These are phyloP conservation scores for Microsporum audouinii DNA, from an alignment of 2,329 filamentous ascomycete genomes.

Conservation along the genomic window DNA sequence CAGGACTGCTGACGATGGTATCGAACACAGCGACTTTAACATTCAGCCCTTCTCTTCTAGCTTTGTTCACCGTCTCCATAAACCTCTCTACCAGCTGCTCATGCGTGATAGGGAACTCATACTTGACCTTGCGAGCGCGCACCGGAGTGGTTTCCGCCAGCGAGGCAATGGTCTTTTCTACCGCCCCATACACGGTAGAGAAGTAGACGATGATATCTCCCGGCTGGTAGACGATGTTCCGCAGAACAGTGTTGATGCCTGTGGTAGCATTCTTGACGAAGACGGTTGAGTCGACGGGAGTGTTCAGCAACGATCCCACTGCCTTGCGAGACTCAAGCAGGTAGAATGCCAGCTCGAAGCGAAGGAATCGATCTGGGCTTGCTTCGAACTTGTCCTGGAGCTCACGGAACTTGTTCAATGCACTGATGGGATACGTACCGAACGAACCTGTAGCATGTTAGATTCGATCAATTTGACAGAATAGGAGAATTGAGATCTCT, in stretches of 20 bases:
- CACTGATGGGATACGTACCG: constrained; percentile 56
- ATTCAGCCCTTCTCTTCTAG: constrained; percentile 43
- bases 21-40: constrained; percentile 66
- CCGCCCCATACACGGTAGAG: constrained; percentile 64
- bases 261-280: constrained; percentile 73
- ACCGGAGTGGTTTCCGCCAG: constrained; percentile 55
- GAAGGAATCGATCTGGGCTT: constrained; percentile 63
- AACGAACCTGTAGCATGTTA: constrained; percentile 49
- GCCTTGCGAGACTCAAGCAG: constrained; percentile 55
- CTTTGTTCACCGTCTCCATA: constrained; percentile 43
- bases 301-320: constrained; percentile 55
- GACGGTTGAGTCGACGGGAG: constrained; percentile 54
- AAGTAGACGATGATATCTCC: constrained; percentile 71
- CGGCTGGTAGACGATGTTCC: constrained; percentile 55
- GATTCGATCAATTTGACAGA: not conserved
- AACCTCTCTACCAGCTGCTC: constrained; percentile 54
- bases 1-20: constrained; percentile 66
- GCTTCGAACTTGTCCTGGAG: constrained; percentile 58
- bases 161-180: constrained; percentile 61
- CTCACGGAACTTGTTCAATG: constrained; percentile 49
- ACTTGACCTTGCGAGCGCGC: constrained; percentile 43
- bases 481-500: not conserved
- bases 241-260: constrained; percentile 59
- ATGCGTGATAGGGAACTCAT: constrained; percentile 60
- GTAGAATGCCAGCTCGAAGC: constrained; percentile 51